Evolutionary conservation across 176 grass and related monocot genomes (phyloP).

Genomic region (Tillandsia fasciculata): DNA sequence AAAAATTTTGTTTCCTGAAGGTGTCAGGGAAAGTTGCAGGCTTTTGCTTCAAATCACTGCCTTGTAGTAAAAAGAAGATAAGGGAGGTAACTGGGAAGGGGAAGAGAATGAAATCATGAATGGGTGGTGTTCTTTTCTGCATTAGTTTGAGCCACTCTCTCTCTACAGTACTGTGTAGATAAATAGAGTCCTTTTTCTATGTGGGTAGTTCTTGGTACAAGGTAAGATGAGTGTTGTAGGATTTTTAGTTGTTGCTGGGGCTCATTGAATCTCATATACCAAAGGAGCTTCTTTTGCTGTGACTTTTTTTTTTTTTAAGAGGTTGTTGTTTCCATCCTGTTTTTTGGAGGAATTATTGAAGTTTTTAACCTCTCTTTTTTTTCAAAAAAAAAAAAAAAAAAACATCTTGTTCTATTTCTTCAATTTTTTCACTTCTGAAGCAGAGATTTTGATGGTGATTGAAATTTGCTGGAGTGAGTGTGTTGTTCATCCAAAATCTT

Average conservation of each 20-base stretch:
- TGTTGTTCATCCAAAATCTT: not conserved
- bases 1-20: not conserved
- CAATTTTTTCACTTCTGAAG: not conserved
- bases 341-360: too few species aligned
- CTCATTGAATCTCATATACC: too few species aligned
- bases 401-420: not conserved
- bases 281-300: too few species aligned
- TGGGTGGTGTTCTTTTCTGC: too few species aligned
- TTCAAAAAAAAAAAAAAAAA: too few species aligned
- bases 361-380: too few species aligned
- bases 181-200: not conserved
- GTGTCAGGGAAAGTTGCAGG: not conserved
- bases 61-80: not conserved
- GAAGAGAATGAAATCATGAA: not conserved
- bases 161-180: not conserved
- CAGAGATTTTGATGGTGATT: not conserved
- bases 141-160: not conserved
- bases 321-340: too few species aligned
- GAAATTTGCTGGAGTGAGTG: not conserved
- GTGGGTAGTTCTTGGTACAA: not conserved
- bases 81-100: not conserved
- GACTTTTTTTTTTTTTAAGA: too few species aligned
- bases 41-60: not conserved
- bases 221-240: too few species aligned
- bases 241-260: too few species aligned